Evolutionary conservation across 139 green algal genomes (phyloP), one percentile per base, ranked within the genome.

Genomic region (Chlorella ohadii): DNA sequence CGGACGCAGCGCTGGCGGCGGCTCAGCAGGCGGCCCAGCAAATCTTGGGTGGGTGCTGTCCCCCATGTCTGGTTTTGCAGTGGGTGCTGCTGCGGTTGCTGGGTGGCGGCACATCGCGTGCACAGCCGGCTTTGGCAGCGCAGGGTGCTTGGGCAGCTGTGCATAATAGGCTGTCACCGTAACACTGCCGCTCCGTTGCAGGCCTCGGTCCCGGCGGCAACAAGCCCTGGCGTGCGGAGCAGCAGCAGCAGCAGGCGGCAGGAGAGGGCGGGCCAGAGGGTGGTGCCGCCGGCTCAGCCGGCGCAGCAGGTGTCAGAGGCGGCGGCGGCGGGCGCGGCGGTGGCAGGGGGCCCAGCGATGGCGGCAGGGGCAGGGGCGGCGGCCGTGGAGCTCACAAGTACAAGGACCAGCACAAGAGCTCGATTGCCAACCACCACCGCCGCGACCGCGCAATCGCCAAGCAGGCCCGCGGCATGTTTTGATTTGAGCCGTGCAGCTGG

Each of bases 371-470:
- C 23, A 72, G 68, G 12, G 74, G 66, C 20, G 83, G 39, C 2
- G 75, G 71, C 36, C 80, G 81, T 3, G 61, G 86, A 0, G 66
- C 72, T 34, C 81, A 91, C 28, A 77, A 61, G 1, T 72, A 88
- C 25, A 97, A 97, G 61, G 94, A 97, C 67, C 86, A 93, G 82
- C 91, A 96, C 83, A 97, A 97, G 74, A 85, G 88, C 1, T 88
- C 88, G 13, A 82, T 96, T 23, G 94, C 67, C 36, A 97, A 97
- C 70, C 94, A 97, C 73, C 88, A 97, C 76, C 77, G 94, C 34
- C 94, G 94, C 63, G 93, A 97, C 59, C 81, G 91, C 1, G 93
- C 94, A 0, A n/a, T 90, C 1, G 74, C 81, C 20, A 97, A 97
- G 87, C 83, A 84, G 79, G 57, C 27, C 23, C 70, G 72, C 63